These are phyloP conservation scores for Thymus quinquecostatus DNA, from an alignment of 257 asterid species.

Conservation along the genomic window DNA sequence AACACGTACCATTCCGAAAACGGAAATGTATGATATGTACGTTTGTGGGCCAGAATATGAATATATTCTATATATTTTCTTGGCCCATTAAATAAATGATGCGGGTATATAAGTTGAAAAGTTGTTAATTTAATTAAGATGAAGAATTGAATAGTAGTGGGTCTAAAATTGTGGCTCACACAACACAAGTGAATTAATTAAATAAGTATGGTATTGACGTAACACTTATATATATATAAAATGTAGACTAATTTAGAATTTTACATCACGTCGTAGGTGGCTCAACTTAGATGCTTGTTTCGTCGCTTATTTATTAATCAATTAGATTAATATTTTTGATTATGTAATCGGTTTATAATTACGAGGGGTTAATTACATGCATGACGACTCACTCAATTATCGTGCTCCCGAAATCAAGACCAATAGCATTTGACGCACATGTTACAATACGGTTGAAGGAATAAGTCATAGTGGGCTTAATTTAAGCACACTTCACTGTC, in stretches of 20 bases:
- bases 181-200: neutral
- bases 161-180: neutral
- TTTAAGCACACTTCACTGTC: too few relatives aligned
- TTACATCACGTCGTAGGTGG: neutral
- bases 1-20: too few relatives aligned
- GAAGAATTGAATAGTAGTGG: neutral
- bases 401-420: too few relatives aligned
- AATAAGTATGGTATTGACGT: conserved; percentile 3
- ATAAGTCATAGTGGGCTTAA: too few relatives aligned
- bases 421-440: too few relatives aligned
- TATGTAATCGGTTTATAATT: too few relatives aligned
- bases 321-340: too few relatives aligned
- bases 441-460: too few relatives aligned
- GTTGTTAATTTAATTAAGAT: neutral
- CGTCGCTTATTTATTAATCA: neutral
- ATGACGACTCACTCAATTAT: neutral
- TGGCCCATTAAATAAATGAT: neutral
- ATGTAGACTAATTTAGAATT: neutral
- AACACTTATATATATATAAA: neutral
- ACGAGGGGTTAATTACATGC: neutral
- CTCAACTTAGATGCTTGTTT: conserved; percentile 1
- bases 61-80: neutral
- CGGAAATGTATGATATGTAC: too few relatives aligned
- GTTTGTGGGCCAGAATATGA: too few relatives aligned
- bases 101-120: neutral